Evolutionary conservation across 305 asterid species (phyloP).

Genomic region (Ilex paraguariensis): DNA sequence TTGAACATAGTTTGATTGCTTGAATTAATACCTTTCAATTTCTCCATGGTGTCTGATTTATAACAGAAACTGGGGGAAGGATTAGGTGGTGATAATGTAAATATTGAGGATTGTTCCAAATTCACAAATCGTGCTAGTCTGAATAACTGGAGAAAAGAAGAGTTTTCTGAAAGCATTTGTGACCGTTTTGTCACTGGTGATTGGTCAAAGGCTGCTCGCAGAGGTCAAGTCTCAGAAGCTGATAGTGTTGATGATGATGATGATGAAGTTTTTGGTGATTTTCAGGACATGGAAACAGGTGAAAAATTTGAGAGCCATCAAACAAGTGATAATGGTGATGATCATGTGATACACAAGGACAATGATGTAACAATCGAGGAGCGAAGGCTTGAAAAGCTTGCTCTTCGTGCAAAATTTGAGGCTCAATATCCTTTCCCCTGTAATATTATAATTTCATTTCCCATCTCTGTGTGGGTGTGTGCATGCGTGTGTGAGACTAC

Average conservation of each 20-base stretch:
- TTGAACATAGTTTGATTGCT: background rate
- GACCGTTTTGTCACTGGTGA: conserved; percentile 90
- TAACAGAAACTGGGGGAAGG: conserved; percentile 59
- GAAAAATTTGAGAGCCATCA: conserved; percentile 46
- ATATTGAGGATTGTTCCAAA: conserved; percentile 81
- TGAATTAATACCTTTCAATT: conserved; percentile 4
- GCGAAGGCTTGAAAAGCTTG: conserved; percentile 78
- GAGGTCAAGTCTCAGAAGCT: conserved; percentile 49
- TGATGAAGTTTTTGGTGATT: conserved; percentile 60
- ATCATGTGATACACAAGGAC: conserved; percentile 22
- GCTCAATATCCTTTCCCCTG: conserved; percentile 69
- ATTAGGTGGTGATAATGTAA: conserved; percentile 35
- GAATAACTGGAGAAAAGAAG: conserved; percentile 57
- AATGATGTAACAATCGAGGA: conserved; percentile 54
- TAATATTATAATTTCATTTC: background rate
- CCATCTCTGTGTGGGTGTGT: too few relatives aligned
- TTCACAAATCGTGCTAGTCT: conserved; percentile 32
- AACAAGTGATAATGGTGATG: conserved; percentile 25
- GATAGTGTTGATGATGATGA: conserved; percentile 27
- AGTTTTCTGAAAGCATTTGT: conserved; percentile 54
- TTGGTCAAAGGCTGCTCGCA: conserved; percentile 78
- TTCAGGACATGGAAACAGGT: conserved; percentile 97
- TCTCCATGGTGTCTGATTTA: conserved; percentile 21
- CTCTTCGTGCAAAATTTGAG: conserved; percentile 92
- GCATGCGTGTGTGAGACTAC: too few relatives aligned